Conservation (phyloP, 371 early-diverging fungal genomes). For the Syncephalastrum contaminatum region DNA sequence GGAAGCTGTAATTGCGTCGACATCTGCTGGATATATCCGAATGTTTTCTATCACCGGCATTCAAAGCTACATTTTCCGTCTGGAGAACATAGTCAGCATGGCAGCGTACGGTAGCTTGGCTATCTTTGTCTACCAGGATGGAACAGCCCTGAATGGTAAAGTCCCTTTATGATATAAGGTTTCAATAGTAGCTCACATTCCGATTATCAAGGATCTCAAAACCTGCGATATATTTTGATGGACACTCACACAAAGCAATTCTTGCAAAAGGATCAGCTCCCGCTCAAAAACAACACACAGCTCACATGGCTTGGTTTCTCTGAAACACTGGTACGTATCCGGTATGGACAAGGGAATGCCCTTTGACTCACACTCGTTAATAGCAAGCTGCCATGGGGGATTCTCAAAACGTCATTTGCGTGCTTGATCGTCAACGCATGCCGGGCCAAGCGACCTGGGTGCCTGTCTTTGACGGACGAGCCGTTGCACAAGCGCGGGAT, state of each 20-base stretch:
- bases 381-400: constrained; percentile 70
- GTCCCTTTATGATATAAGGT: background rate
- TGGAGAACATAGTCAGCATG: constrained; percentile 69
- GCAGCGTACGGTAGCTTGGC: constrained; percentile 49
- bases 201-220: constrained; percentile 44
- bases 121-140: constrained; percentile 27
- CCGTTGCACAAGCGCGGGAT: constrained; percentile 19
- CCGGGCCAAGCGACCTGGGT: constrained; percentile 72
- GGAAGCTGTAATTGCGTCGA: constrained; percentile 69
- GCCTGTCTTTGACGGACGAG: constrained; percentile 67
- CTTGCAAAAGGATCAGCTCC: constrained; percentile 62
- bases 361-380: constrained; percentile 4
- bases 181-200: background rate
- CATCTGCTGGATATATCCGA: constrained; percentile 74
- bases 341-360: constrained; percentile 16
- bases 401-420: constrained; percentile 62
- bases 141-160: constrained; percentile 32
- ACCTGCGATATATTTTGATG: constrained; percentile 67
- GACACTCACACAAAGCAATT: constrained; percentile 60
- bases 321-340: constrained; percentile 55
- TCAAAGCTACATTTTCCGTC: constrained; percentile 65
- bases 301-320: constrained; percentile 89
- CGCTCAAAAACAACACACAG: constrained; percentile 59
- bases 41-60: constrained; percentile 77
- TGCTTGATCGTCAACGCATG: constrained; percentile 55